Percentiles rank a stretch among this genome's conserved stretches.
Conservation (phyloP, 106 monocot genomes). For the Phalaenopsis equestris region DNA sequence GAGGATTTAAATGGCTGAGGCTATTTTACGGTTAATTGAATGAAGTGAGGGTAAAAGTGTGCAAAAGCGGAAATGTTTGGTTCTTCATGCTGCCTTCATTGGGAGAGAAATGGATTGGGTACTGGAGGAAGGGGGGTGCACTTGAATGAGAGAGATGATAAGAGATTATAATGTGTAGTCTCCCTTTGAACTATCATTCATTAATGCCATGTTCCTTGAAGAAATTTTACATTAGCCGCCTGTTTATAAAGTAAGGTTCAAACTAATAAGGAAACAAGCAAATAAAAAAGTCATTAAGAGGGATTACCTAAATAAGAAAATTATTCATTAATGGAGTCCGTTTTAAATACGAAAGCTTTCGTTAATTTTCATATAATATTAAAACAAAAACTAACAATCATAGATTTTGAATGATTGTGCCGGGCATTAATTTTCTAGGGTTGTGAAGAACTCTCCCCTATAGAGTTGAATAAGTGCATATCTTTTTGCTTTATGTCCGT, state of each 20-base stretch:
- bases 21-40: background rate
- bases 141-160: background rate
- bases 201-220: background rate
- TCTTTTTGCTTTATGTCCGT: too few species aligned
- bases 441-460: too few species aligned
- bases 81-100: background rate
- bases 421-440: background rate
- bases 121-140: background rate
- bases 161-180: background rate
- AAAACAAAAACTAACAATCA: background rate
- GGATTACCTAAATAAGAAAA: background rate
- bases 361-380: background rate
- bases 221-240: background rate
- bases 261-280: background rate
- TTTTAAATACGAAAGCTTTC: background rate
- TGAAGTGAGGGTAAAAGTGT: background rate
- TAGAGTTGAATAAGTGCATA: too few species aligned
- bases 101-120: background rate
- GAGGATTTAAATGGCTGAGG: background rate
- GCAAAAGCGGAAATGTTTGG: background rate
- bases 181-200: background rate
- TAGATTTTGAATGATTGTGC: background rate
- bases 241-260: background rate
- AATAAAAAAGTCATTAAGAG: background rate
- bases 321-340: background rate